Base-by-base conservation (phyloP, 257 asterid species). In the Nicotiana undulata region DNA sequence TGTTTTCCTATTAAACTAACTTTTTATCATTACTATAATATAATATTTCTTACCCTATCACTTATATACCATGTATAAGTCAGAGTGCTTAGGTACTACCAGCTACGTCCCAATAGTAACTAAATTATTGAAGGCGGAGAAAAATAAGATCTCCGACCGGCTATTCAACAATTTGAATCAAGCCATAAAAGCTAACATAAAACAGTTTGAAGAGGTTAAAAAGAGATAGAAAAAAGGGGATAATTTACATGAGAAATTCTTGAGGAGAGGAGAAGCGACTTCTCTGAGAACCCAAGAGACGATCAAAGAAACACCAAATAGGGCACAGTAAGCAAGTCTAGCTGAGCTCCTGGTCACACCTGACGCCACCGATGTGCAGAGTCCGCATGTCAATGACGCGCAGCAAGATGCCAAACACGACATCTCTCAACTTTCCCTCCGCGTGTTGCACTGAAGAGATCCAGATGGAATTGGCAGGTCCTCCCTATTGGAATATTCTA, bases 291-390 rank as follows among this genome's bases (percentile, higher is more conserved):
- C 63, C 98, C 99, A 95, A 63, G 98, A 90, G 37, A 88, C 81
- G 70, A 96, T 85, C 63, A 96, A 82, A 26, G 98, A 92, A 61
- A 82, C 82, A 18, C 99, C 99, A 74, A 96, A 96, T 4, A 96
- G 89, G 49, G 89, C 96, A 78, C 98, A 96, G 72, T 96, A 96
- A 26, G 85, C 99, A 18, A 96, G 68, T 76, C 99, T 88, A 0
- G 99, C 99, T 0, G 99, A 96, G 78, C 94, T 92, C 80, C 88
- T 90, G 22, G 96, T 90, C 86, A 96, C 92, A 83, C 90, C 90
- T 7, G 99, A 96, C 15, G 97, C 97, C 78, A 92, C 98, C 75
- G 99, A 92, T 81, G 98, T 79, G 92, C 99, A 95, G 77, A 95
- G 90, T 28, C 99, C 98, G 82, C 99, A 95, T 15, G 99, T 93